Percentiles rank a stretch among this genome's conserved stretches.
These are phyloP conservation scores for Nepenthes gracilis DNA, from an alignment of 148 eudicot genomes.

Conservation along the genomic window DNA sequence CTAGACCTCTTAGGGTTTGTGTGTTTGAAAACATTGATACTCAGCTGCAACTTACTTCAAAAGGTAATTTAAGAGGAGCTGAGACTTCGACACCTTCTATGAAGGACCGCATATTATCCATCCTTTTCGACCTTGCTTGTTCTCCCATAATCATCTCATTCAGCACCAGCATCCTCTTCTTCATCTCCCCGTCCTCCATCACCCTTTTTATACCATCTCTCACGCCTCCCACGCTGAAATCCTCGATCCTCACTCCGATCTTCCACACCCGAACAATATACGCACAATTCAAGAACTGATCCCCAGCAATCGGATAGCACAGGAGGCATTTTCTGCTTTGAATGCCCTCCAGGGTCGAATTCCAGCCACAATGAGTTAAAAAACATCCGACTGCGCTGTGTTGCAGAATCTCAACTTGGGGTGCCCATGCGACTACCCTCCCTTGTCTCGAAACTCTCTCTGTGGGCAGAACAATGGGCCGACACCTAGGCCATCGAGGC, in stretches of 20 bases:
- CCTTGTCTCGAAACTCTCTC: conserved; percentile 29
- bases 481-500: conserved; percentile 45
- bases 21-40: too few relatives aligned
- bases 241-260: conserved; percentile 44
- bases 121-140: conserved; percentile 20
- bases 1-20: too few relatives aligned
- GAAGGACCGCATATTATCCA: conserved; percentile 23
- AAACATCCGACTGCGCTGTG: conserved; percentile 54
- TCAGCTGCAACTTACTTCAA: too few relatives aligned
- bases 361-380: conserved; percentile 85
- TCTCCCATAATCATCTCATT: conserved; percentile 38
- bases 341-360: conserved; percentile 68
- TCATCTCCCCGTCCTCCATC: conserved; percentile 29
- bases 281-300: conserved; percentile 61
- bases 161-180: conserved; percentile 17
- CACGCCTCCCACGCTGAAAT: conserved; percentile 28
- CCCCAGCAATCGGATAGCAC: conserved; percentile 74
- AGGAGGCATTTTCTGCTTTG: conserved; percentile 36
- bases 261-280: conserved; percentile 52
- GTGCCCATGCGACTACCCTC: conserved; percentile 65
- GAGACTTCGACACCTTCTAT: conserved; percentile 11
- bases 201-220: conserved; percentile 25
- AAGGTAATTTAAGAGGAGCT: too few relatives aligned
- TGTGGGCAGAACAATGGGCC: conserved; percentile 33
- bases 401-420: conserved; percentile 53